Percentiles rank a stretch among this genome's conserved stretches.
These are phyloP conservation scores for Pistacia atlantica DNA, from an alignment of 345 rosid species.

Conservation along the genomic window DNA sequence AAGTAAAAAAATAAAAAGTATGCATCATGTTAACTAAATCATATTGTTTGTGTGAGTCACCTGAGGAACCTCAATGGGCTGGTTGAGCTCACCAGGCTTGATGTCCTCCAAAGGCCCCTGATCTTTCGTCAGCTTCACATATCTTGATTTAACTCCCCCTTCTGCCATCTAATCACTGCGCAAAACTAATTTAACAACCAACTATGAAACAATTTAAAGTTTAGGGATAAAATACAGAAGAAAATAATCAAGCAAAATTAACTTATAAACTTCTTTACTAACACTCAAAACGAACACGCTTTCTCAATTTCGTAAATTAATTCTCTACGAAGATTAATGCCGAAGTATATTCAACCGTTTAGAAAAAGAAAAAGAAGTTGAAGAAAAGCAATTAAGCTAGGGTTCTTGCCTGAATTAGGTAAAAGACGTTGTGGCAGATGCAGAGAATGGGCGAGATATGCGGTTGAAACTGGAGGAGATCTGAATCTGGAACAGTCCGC, in stretches of 20 bases:
- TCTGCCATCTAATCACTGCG: conserved; percentile 66
- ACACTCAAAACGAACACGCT: too few species aligned
- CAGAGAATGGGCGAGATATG: background rate
- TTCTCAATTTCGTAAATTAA: too few species aligned
- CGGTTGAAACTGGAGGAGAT: background rate
- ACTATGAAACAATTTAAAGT: background rate
- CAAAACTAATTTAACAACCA: background rate
- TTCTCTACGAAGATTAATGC: too few species aligned
- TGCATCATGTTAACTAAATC: too few species aligned
- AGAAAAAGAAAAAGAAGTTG: background rate
- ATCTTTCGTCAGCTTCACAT: conserved; percentile 83
- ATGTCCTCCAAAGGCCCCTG: conserved; percentile 74
- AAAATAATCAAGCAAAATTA: too few species aligned
- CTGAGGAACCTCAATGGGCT: conserved; percentile 95
- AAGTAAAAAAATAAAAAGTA: background rate
- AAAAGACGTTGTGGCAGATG: too few species aligned
- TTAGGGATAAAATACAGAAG: too few species aligned
- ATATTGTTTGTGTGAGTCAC: conserved; percentile 23
- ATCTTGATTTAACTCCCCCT: conserved; percentile 64
- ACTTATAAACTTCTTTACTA: too few species aligned
- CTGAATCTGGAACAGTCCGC: conserved; percentile 2
- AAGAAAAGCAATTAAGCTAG: background rate
- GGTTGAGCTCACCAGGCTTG: conserved; percentile 96
- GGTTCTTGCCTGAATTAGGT: background rate
- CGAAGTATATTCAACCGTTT: background rate